phyloP scores from a whole-genome alignment of 2,329 filamentous ascomycete genomes.

The Fusarium sp. region DNA sequence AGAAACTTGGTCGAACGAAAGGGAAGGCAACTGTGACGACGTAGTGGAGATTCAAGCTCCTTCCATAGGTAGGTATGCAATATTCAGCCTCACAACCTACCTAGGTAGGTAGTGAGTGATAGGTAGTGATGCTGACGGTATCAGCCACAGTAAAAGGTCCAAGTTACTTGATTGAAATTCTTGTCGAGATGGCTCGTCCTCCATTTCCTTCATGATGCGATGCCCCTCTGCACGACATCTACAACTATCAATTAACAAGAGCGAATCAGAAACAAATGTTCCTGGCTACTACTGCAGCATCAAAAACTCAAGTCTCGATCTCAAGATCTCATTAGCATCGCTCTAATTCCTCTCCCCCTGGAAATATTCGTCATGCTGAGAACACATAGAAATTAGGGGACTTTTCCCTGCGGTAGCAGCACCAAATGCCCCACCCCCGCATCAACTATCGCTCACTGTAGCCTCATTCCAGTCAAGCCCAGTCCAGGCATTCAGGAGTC shows the following conservation, averaged over 20 bases:
- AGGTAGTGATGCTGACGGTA: background rate
- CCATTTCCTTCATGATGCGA: too few relatives aligned
- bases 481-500: conserved; percentile 36
- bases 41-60: conserved; percentile 18
- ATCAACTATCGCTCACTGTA: conserved; percentile 13
- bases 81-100: background rate
- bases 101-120: too few relatives aligned
- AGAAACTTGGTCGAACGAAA: background rate
- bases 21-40: conserved; percentile 19
- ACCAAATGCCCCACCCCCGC: conserved; percentile 43
- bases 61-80: conserved; percentile 24
- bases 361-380: conserved; percentile 10
- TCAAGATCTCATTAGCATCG: background rate
- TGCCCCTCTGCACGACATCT: background rate
- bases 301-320: background rate
- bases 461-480: conserved; percentile 3
- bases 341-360: background rate
- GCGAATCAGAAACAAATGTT: background rate
- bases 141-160: conserved; percentile 1
- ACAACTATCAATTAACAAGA: background rate
- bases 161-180: too few relatives aligned
- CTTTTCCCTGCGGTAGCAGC: conserved; percentile 11
- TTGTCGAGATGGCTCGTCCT: too few relatives aligned
- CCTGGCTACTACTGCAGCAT: background rate
- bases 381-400: conserved; percentile 8